These are phyloP conservation scores for Lactarius indigo DNA, from an alignment of 768 basidiomycete species.

Conservation along the genomic window DNA sequence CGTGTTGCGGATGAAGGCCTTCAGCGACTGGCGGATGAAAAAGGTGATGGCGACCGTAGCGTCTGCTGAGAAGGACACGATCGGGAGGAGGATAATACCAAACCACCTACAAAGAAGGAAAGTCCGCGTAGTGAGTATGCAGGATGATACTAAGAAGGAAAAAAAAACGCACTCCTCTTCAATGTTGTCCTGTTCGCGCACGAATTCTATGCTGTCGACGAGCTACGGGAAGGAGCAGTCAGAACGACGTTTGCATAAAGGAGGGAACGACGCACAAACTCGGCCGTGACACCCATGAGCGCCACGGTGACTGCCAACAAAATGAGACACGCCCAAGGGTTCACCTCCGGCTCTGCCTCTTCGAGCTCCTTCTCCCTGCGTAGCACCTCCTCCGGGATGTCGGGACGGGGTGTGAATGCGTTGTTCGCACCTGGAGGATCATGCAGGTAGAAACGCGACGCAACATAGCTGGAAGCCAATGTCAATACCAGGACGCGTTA, in stretches of 20 bases:
- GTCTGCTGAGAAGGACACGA: constrained; percentile 72
- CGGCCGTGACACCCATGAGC: constrained; percentile 65
- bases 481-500: not conserved
- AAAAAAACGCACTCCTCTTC: constrained; percentile 45
- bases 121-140: not conserved
- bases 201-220: constrained; percentile 59
- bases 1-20: constrained; percentile 40
- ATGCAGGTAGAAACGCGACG: constrained; percentile 65
- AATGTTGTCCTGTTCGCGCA: constrained; percentile 43
- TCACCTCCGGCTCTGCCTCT: constrained; percentile 52
- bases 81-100: constrained; percentile 65
- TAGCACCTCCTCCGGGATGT: constrained; percentile 35
- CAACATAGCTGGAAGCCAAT: constrained; percentile 47
- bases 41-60: constrained; percentile 57
- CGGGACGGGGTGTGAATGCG: constrained; percentile 38
- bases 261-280: constrained; percentile 49
- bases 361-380: constrained; percentile 39
- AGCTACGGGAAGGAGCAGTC: constrained; percentile 37
- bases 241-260: not conserved
- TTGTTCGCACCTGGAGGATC: constrained; percentile 64
- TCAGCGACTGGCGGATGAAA: constrained; percentile 46
- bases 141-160: not conserved
- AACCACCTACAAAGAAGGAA: constrained; percentile 67
- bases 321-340: constrained; percentile 57
- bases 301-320: constrained; percentile 51